Percentiles rank a stretch among this genome's conserved stretches.
Conservation (phyloP, 306 rosid genomes). For the Quercus robur region DNA sequence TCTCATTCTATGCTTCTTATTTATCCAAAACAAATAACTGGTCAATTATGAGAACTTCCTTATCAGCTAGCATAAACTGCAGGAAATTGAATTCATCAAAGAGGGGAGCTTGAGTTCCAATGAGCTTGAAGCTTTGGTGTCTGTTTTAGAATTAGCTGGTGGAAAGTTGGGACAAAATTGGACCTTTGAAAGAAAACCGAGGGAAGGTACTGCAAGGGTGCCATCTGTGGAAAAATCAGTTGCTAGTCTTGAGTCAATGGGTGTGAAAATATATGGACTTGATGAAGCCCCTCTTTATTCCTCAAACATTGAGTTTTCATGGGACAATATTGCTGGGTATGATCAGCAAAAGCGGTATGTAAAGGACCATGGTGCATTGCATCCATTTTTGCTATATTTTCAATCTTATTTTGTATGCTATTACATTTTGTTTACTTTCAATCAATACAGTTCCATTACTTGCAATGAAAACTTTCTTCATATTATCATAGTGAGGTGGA, state of each 20-base stretch:
- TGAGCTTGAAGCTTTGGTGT: constrained; percentile 77
- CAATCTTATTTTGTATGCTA: neutral
- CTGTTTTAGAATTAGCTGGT: constrained; percentile 78
- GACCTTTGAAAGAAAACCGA: constrained; percentile 37
- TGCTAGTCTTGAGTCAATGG: constrained; percentile 81
- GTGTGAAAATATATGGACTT: constrained; percentile 74
- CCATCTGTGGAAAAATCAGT: constrained; percentile 64
- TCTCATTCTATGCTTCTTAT: constrained; percentile 14
- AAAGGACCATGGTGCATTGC: neutral
- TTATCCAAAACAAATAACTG: neutral
- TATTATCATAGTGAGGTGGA: constrained; percentile 5
- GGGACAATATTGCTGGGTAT: constrained; percentile 94
- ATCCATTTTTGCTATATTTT: neutral
- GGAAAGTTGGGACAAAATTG: constrained; percentile 43
- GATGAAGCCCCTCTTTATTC: constrained; percentile 36
- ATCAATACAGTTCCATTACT: neutral
- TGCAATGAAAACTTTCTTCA: neutral
- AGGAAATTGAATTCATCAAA: constrained; percentile 92
- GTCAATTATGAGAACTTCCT: neutral
- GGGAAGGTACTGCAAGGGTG: constrained; percentile 39
- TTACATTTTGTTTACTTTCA: neutral
- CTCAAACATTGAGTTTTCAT: constrained; percentile 50
- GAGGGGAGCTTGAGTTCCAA: constrained; percentile 57
- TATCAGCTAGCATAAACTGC: constrained; percentile 26
- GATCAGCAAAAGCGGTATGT: constrained; percentile 79